Percentiles rank a stretch among this genome's conserved stretches.
Conservation (phyloP, 163 green algal genomes). For the Chlorella variabilis region DNA sequence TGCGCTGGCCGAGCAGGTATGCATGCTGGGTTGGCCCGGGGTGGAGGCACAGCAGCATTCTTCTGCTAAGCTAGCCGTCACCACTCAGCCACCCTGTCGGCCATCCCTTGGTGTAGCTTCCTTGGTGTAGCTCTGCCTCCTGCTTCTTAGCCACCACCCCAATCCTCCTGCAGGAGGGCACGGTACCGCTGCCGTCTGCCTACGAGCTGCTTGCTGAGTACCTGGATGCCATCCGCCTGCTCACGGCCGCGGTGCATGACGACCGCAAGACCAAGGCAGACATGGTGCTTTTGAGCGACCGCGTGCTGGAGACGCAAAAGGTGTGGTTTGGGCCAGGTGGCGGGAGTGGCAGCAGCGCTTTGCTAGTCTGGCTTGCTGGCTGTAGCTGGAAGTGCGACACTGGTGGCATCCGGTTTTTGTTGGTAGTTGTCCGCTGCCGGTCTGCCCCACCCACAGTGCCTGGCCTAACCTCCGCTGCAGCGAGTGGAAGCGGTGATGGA, state of each 20-base stretch:
- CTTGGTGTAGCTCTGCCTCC: too few relatives aligned
- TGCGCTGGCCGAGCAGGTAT: neutral
- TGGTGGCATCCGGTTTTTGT: too few relatives aligned
- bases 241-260: constrained; percentile 28
- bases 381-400: too few relatives aligned
- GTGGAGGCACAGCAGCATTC: too few relatives aligned
- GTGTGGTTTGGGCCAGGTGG: neutral
- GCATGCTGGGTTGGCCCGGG: neutral
- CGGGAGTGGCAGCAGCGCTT: too few relatives aligned
- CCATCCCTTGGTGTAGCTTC: neutral
- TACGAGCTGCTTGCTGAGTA: constrained; percentile 48
- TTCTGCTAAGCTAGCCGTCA: too few relatives aligned
- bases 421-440: too few relatives aligned
- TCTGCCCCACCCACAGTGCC: too few relatives aligned
- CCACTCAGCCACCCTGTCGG: too few relatives aligned
- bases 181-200: constrained; percentile 16
- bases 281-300: constrained; percentile 21
- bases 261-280: constrained; percentile 25
- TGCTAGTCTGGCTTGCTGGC: too few relatives aligned
- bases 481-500: constrained; percentile 45
- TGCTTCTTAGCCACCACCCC: neutral
- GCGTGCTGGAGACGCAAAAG: constrained; percentile 42
- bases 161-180: neutral
- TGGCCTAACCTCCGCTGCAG: too few relatives aligned
- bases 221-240: constrained; percentile 47